Evolutionary conservation across 805 yeast species (phyloP), one percentile per base, ranked within the genome.

Genomic region (Sugiyamaella marilandica): DNA sequence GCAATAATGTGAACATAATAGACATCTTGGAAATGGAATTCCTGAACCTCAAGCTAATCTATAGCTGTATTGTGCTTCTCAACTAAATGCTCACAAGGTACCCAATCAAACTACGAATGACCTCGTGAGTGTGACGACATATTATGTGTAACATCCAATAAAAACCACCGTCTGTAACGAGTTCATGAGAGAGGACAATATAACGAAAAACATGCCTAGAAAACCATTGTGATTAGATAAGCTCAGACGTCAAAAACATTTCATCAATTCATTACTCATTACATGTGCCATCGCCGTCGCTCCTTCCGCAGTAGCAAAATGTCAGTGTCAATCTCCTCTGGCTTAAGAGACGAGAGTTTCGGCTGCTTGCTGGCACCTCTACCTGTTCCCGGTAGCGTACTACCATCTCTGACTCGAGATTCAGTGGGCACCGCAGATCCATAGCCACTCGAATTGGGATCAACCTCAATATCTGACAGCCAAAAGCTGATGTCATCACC

Each of bases 401-500:
- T 14, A 45, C 31, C 45, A 39, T 39, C 43, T 39, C 19, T 39
- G 4, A 11, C 19, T 11, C 41, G 39, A 9, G 41, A 32, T 13
- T 35, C 49, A 21, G 45, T 45, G 5, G 46, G 18, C 2, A 11
- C 46, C n/a, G 46, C 46, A 37, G 51, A 48, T 8, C 31, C 51
- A 39, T 48, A 48, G 10, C 51, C 51, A 16, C 51, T 48, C 2
- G 51, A 48, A 4, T 47, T 16, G 21, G 33, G 26, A 11, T 48
- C 51, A 24, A 48, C 21, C 24, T 47, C 50, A 32, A 47, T 47
- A 11, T 47, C 50, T 7, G 50, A 47, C 50, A 47, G 14, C 29
- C 37, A 47, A 34, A 47, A 47, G 5, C 34, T 47, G 33, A 47
- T 18, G 18, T 47, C 50, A 24, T 47, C 50, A 16, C 37, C 50